Base-by-base conservation (phyloP, 345 rosid species). In the Leavenworthia alabamica region DNA sequence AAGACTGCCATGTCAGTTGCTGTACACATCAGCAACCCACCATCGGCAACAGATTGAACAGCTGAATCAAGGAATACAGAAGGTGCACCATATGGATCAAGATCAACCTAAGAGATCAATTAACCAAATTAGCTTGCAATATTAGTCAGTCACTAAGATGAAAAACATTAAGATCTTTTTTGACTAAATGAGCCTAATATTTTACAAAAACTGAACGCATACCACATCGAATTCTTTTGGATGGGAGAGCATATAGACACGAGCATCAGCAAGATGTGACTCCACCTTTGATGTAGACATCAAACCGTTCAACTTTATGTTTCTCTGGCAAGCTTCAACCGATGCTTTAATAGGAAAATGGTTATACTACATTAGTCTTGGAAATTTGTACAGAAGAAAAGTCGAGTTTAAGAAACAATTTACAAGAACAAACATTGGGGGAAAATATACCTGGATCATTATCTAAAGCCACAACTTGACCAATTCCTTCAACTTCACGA, bases 1-100 rank as follows among this genome's bases (percentile, higher is more conserved):
- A 94, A 86, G 62, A 94, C 99, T 16, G 99, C 99, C 97, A 94
- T 82, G 72, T 94, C 99, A 47, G 99, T 94, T 57, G 97, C 99
- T 42, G 99, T 94, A 72, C 99, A 94, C 96, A 94, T 84, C 60
- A 94, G 77, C 77, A 94, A 45, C 70, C 97, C 99, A 56, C 97
- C 99, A 81, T 94, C 97, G 43, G 66, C 86, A 75, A 88, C 97
- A 44, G 90, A 87, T 53, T 94, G 99, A 63, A 94, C 84, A 32
- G 99, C 97, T 40, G 96, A 88, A 73, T 94, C 99, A 77, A 94
- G 83, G 77, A 94, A 94, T 12, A 90, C 67, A 8, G 99, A 88
- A 17, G 99, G 99, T 2, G 99, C 79, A 66, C 99, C 99, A 59
- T 94, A 94, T 62, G 99, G 99, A 78, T 94, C 99, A 43, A 90